Evolutionary conservation across 192 early-diverging fungal genomes (phyloP), one percentile per base, ranked within the genome.

Genomic region (Podila clonocystis): DNA sequence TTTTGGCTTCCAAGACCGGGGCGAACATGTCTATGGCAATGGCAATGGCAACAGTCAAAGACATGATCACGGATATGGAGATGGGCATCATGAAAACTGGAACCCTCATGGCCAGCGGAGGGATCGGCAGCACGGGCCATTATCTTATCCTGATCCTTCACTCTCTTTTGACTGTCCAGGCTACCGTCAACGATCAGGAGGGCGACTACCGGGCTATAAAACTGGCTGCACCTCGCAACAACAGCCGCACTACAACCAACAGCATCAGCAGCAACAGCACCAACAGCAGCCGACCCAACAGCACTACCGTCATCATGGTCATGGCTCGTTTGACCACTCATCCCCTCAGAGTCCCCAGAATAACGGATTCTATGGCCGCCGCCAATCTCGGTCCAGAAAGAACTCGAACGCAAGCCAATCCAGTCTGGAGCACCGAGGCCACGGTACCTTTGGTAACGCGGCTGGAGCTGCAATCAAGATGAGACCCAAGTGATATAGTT

Each of bases 221-320:
- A 15, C 70, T 26, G 36, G 31, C 5, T 52, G 65, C 24, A 36
- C 7, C 29, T 28, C 63, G 15, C 28, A 57, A 15, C 58, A 73
- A 11, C 24, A 45, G 3, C 59, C 59, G 29, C 45, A 66, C 41
- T 15, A 45, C 19, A 48, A 73, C 29, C 24, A 45, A 13, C 65
- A 67, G 20, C 57, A 66, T 26, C 29, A 57, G 28, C 57, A 66
- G 20, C 29, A 57, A 0, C 52, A 72, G 49, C 33, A 65, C 7
- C 63, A 72, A 5, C 62, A 72, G 22, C 59, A 65, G 15, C 61
- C 5, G 52, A 55, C 20, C 5, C 52, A 63, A 26, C 70, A 52
- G 36, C 45, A 38, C 45, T 50, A 63, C 26, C 52, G 11, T 55
- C 24, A 55, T 26, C 22, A 55, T 19, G 52, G 52, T 20, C 52